A percentile compares a stretch with the other conserved stretches of the same genome.
Conservation (phyloP, 2,329 filamentous ascomycete genomes). For the Gnomoniopsis smithogilvyi region DNA sequence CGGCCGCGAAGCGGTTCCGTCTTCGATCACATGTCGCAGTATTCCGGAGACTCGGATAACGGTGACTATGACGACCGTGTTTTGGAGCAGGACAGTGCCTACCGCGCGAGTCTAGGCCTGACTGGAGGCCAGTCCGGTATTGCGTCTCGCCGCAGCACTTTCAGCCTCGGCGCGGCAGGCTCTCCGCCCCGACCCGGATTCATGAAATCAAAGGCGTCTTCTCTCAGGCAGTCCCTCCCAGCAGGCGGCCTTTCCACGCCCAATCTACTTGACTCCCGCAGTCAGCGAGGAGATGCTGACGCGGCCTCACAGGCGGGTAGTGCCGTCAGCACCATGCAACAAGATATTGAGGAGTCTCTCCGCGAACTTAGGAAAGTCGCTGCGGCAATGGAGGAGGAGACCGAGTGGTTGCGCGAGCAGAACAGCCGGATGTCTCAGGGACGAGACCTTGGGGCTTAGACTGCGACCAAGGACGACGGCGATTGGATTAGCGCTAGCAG, state of each 20-base stretch:
- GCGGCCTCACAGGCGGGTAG: slow-evolving; percentile 44
- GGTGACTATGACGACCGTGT: slow-evolving; percentile 16
- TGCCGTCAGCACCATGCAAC: slow-evolving; percentile 31
- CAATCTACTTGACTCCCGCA: slow-evolving; percentile 4
- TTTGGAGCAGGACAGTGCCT: slow-evolving; percentile 15
- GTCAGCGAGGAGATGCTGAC: slow-evolving; percentile 19
- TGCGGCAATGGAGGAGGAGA: slow-evolving; percentile 43
- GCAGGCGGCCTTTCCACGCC: slow-evolving; percentile 5
- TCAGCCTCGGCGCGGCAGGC: slow-evolving; percentile 9
- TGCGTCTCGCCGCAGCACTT: slow-evolving; percentile 6
- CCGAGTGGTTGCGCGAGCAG: slow-evolving; percentile 45
- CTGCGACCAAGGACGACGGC: slow-evolving; percentile 28
- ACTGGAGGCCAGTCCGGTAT: slow-evolving; percentile 1
- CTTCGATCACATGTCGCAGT: slow-evolving; percentile 13
- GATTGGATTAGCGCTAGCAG: background rate
- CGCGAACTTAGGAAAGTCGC: slow-evolving; percentile 39
- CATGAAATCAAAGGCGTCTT: background rate
- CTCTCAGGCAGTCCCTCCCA: slow-evolving; percentile 12
- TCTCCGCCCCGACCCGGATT: slow-evolving; percentile 12
- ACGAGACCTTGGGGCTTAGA: slow-evolving; percentile 26
- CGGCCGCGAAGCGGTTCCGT: background rate
- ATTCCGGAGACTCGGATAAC: slow-evolving; percentile 14
- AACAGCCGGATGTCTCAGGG: slow-evolving; percentile 33
- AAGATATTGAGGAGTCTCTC: slow-evolving; percentile 34
- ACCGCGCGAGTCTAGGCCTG: slow-evolving; percentile 15